A percentile compares a stretch with the other conserved stretches of the same genome.
These are phyloP conservation scores for Forsythia viridissima DNA, from an alignment of 257 asterid species.

Conservation along the genomic window DNA sequence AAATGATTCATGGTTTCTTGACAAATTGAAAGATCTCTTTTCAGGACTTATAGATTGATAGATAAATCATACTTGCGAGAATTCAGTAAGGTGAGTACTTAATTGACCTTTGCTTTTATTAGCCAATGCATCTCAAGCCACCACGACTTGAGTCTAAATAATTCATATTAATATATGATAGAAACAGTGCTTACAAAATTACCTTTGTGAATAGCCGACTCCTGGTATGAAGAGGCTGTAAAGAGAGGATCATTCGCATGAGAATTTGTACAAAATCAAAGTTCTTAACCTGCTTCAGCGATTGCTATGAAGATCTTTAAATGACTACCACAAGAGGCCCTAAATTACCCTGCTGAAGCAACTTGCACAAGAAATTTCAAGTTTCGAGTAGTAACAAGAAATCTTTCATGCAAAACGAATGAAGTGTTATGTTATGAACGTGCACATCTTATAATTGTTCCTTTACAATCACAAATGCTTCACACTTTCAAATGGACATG, in stretches of 20 bases:
- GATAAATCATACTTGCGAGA: not conserved
- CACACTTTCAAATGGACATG: not conserved
- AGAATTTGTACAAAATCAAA: constrained; percentile 16
- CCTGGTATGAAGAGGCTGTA: constrained; percentile 86
- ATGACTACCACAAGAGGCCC: not conserved
- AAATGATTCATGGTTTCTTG: not conserved
- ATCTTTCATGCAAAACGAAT: constrained; percentile 1
- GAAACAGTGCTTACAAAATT: constrained; percentile 14
- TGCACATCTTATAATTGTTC: not conserved
- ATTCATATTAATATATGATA: not conserved
- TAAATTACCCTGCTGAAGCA: not conserved
- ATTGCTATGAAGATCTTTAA: not conserved
- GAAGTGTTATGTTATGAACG: not conserved
- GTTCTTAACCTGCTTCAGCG: not conserved
- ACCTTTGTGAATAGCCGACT: constrained; percentile 87
- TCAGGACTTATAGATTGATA: not conserved
- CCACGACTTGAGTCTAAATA: not conserved
- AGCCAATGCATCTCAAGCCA: constrained; percentile 17
- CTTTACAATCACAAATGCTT: not conserved
- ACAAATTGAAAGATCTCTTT: not conserved
- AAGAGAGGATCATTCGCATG: constrained; percentile 22
- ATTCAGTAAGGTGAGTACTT: not conserved
- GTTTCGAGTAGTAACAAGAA: not conserved
- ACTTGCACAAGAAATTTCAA: not conserved
- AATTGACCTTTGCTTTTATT: not conserved